These are phyloP conservation scores for Trichoderma brevicompactum DNA, from an alignment of 2,329 filamentous ascomycete species.

Conservation along the genomic window DNA sequence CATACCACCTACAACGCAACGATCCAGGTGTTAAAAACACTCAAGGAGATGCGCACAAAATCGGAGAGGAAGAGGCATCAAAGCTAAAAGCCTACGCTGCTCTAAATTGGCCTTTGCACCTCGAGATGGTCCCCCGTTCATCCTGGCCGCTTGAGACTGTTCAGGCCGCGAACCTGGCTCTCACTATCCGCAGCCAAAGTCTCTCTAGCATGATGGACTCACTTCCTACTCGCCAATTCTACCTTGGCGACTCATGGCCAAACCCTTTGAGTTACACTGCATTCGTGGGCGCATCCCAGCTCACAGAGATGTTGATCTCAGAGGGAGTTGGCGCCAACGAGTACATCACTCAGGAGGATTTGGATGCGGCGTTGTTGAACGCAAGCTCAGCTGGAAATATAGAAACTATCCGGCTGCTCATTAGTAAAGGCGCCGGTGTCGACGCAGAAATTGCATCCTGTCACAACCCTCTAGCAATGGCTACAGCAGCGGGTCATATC, in stretches of 20 bases:
- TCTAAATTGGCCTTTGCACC: not conserved
- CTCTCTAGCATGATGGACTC: not conserved
- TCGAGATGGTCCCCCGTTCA: slow-evolving; percentile 5
- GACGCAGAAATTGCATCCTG: no score
- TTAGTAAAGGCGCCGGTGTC: no score
- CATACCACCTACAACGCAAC: not conserved
- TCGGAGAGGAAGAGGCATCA: not conserved
- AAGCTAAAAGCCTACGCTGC: not conserved
- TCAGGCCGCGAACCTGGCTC: not conserved
- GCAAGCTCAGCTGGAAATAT: no score
- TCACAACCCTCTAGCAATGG: no score
- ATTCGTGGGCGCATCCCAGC: not conserved
- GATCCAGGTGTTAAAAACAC: not conserved
- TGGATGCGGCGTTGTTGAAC: not conserved
- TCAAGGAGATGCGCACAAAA: no score
- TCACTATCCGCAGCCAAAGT: slow-evolving; percentile 6
- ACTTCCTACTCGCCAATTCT: no score
- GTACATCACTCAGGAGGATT: slow-evolving; percentile 2
- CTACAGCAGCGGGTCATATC: no score
- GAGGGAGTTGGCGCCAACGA: not conserved
- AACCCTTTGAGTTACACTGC: not conserved
- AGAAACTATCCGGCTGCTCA: no score
- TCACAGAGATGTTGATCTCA: slow-evolving; percentile 2
- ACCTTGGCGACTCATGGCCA: no score
- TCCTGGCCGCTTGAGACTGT: not conserved